Evolutionary conservation across 1,284 basidiomycete genomes (phyloP).

Genomic region (Coriolopsis trogii): DNA sequence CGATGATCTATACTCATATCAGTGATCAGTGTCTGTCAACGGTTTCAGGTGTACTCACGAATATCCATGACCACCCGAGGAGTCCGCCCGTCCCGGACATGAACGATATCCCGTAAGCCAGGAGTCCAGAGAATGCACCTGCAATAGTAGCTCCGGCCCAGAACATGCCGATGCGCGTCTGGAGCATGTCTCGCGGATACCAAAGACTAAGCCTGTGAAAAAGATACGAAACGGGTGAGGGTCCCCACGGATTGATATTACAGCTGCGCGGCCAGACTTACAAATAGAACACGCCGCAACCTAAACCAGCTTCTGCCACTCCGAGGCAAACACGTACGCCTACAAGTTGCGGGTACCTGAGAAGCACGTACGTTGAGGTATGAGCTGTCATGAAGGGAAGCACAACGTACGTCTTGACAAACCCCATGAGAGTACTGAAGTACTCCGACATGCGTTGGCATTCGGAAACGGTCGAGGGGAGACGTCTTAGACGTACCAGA

Average conservation of each 20-base stretch:
- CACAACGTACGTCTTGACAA: conserved; percentile 55
- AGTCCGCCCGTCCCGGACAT: conserved; percentile 42
- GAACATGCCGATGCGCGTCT: conserved; percentile 35
- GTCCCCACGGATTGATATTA: too few species aligned
- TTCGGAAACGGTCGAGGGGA: conserved; percentile 45
- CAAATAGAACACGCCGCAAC: conserved; percentile 68
- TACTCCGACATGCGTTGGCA: not conserved
- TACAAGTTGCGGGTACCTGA: conserved; percentile 60
- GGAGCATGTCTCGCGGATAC: conserved; percentile 36
- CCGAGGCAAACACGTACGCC: conserved; percentile 61
- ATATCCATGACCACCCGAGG: conserved; percentile 47
- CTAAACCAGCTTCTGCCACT: conserved; percentile 62
- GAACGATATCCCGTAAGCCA: conserved; percentile 44
- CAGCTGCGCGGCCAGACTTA: conserved; percentile 13
- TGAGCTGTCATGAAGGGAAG: not conserved
- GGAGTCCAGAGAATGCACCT: conserved; percentile 38
- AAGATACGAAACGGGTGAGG: not conserved
- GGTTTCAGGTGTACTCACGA: conserved; percentile 36
- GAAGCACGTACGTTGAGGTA: not conserved
- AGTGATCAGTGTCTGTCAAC: not conserved
- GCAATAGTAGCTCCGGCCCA: conserved; percentile 36
- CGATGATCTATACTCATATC: conserved; percentile 47
- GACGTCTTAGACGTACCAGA: conserved; percentile 11
- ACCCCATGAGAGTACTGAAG: conserved; percentile 58
- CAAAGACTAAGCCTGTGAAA: conserved; percentile 34